Percentiles rank a stretch among this genome's conserved stretches.
Conservation (phyloP, 208 protist genomes). For the Wallacemonas sp. region DNA sequence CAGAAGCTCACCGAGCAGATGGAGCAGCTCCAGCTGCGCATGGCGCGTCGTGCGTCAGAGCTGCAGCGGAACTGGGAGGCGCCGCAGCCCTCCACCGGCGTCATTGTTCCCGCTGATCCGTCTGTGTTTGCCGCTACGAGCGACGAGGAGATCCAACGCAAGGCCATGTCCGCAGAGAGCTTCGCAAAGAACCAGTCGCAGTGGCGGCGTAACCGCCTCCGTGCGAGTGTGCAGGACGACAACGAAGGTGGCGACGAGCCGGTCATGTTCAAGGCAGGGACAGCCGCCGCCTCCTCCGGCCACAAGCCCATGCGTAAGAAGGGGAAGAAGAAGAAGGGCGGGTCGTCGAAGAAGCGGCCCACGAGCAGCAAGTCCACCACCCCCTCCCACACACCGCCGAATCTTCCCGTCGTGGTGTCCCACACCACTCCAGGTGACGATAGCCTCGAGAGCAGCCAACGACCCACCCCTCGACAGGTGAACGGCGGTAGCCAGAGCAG, state of each 20-base stretch:
- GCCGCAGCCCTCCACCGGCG: not conserved
- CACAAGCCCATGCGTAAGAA: not conserved
- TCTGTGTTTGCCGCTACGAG: conserved; percentile 42
- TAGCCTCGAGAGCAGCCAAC: not conserved
- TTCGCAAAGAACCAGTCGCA: conserved; percentile 33
- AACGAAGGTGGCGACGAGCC: too few species aligned
- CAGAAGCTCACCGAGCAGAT: conserved; percentile 33
- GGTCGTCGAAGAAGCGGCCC: not conserved
- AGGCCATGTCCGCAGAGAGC: conserved; percentile 47
- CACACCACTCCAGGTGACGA: not conserved
- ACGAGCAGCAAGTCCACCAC: not conserved
- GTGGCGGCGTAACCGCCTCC: conserved; percentile 10
- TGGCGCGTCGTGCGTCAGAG: conserved; percentile 25
- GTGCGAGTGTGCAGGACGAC: not conserved
- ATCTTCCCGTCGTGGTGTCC: not conserved
- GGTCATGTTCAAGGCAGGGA: too few species aligned
- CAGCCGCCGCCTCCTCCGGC: not conserved
- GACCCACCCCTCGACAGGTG: not conserved
- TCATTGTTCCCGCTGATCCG: conserved; percentile 39
- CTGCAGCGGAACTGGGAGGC: conserved; percentile 18
- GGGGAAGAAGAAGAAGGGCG: not conserved
- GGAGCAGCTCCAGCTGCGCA: conserved; percentile 29
- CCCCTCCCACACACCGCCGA: not conserved
- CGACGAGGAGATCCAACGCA: conserved; percentile 61
- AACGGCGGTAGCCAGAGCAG: not conserved